Conservation (phyloP, 1,284 basidiomycete genomes). For the Microbotryomycetes sp. region DNA sequence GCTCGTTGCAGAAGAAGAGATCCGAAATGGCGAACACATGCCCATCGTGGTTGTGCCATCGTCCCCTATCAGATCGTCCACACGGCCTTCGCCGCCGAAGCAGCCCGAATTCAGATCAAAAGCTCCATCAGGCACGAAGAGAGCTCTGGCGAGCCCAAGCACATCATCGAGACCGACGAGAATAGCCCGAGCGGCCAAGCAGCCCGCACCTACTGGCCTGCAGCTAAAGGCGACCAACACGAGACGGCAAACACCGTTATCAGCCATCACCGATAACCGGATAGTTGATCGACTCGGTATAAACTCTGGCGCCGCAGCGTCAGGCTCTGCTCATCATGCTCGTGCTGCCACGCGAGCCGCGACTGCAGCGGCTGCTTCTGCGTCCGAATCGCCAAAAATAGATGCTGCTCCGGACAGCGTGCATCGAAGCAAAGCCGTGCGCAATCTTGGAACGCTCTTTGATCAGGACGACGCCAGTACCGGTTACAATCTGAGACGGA, state of each 20-base stretch:
- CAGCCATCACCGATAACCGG: slow-evolving; percentile 21
- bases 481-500: slow-evolving; percentile 14
- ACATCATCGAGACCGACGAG: slow-evolving; percentile 14
- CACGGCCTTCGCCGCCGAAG: not conserved
- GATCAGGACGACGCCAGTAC: slow-evolving; percentile 1
- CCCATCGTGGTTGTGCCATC: not conserved
- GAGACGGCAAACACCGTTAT: slow-evolving; percentile 5
- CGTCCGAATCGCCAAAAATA: not conserved
- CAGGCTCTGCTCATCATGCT: not conserved
- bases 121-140: not conserved
- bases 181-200: slow-evolving; percentile 11
- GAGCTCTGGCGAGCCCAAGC: not conserved
- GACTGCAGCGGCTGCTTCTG: not conserved
- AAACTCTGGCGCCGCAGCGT: not conserved
- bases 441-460: slow-evolving; percentile 24
- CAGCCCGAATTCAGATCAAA: not conserved
- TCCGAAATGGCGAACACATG: not conserved
- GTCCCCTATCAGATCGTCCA: not conserved
- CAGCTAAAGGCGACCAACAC: not conserved
- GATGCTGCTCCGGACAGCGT: not conserved
- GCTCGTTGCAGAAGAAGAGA: not conserved
- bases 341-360: not conserved
- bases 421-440: slow-evolving; percentile 12
- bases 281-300: slow-evolving; percentile 20
- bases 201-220: not conserved